Percentiles rank a stretch among this genome's conserved stretches.
phyloP scores from a whole-genome alignment of 371 early-diverging fungal species.

The Thermomucor indicae-seudaticae region DNA sequence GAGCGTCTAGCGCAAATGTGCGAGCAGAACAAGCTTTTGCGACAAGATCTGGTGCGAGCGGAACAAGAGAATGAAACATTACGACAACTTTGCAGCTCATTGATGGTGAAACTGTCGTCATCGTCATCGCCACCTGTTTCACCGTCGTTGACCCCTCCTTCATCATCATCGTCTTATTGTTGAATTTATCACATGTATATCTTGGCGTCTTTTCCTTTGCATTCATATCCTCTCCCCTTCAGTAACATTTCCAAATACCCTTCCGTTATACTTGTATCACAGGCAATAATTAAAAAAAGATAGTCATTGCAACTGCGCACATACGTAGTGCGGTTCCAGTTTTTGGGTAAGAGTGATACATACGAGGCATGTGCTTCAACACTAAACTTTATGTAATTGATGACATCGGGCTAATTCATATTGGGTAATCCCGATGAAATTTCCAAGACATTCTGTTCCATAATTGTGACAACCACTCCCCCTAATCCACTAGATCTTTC shows the following conservation, averaged over 20 bases:
- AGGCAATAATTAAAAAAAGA: neutral
- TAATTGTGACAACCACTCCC: too few relatives aligned
- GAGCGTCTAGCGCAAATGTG: conserved; percentile 22
- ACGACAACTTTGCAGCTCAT: conserved; percentile 24
- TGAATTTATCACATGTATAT: neutral
- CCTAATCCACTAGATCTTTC: too few relatives aligned
- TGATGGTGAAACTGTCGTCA: conserved; percentile 2
- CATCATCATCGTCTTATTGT: neutral
- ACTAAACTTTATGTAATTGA: too few relatives aligned
- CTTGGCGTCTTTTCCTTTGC: neutral
- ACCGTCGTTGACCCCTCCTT: neutral
- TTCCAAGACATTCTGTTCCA: too few relatives aligned
- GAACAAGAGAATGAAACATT: conserved; percentile 32
- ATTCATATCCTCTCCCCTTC: neutral
- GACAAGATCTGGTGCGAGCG: conserved; percentile 27
- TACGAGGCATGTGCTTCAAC: too few relatives aligned
- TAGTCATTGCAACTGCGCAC: neutral
- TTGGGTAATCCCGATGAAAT: too few relatives aligned
- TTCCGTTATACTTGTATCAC: neutral
- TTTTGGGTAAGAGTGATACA: too few relatives aligned
- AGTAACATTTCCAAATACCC: neutral
- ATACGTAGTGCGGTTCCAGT: too few relatives aligned
- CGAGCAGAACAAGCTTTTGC: conserved; percentile 27
- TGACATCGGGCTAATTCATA: too few relatives aligned
- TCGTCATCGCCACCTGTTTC: neutral